Evolutionary conservation across 2,329 filamentous ascomycete genomes (phyloP), one percentile per base, ranked within the genome.

Genomic region (Penicillium brasilianum): DNA sequence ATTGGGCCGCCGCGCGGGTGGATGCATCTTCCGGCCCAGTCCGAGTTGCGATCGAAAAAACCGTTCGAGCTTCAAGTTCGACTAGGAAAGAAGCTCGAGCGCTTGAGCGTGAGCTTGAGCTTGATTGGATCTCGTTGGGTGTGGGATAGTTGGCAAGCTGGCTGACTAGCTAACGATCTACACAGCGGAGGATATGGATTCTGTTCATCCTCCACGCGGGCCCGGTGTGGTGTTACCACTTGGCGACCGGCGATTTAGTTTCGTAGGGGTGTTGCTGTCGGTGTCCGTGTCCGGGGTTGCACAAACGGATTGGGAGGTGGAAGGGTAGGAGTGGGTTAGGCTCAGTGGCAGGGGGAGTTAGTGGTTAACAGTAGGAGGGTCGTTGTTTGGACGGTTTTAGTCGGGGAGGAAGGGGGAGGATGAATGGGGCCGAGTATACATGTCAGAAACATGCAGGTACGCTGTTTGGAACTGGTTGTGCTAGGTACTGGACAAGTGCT

Each of bases 1-100:
- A 62, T 63, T 48, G 63, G 63, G 59, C 61, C 57, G 43, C 58
- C 46, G 60, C 46, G 41, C 64, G 66, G 64, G 62, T 59, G 46
- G 41, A 25, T 58, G 64, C 64, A 65, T 39, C 30, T 32, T 36
- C 58, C 57, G 57, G 62, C 30, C 60, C 62, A 60, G 60, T 64
- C 59, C 28, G 25, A 20, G 34, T 48, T 37, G 32, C 32, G 55
- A 61, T 59, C 57, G 49, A 28, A 28, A 55, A 62, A 52, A 34
- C 44, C n/a, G 48, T 50, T 50, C 48, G 34, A 34, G 48, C 30
- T 34, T 32, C 30, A 32, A 50, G 48, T 28, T 48, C 25, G 18
- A 22, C 20, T n/a, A 14, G 20, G 20, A 25, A n/a, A 28, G 3
- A 34, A 20, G 48, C 48, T 50, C 28, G 30, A 34, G 48, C 28